Conservation (phyloP, 2,329 filamentous ascomycete species). For the Lanzia echinophila region DNA sequence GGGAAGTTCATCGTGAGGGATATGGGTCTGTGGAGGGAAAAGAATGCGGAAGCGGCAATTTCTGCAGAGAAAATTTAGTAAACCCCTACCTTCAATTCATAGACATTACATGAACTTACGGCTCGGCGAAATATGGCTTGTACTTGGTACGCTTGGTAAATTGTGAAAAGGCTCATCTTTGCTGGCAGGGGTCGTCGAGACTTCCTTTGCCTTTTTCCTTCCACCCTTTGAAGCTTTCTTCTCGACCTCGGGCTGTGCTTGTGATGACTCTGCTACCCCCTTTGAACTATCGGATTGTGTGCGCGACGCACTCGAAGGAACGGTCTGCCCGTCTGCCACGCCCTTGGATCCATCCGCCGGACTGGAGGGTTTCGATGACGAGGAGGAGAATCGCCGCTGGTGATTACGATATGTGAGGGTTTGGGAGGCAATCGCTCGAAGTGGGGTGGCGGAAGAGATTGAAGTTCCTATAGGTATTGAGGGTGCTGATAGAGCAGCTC, state of each 20-base stretch:
- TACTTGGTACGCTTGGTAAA: constrained; percentile 68
- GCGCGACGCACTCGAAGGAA: background rate
- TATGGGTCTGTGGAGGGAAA: constrained; percentile 91
- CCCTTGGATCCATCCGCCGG: constrained; percentile 31
- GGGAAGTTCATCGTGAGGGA: constrained; percentile 80
- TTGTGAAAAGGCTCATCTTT: constrained; percentile 44
- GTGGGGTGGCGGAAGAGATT: constrained; percentile 20
- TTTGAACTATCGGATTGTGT: background rate
- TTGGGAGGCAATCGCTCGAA: constrained; percentile 22
- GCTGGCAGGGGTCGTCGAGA: constrained; percentile 31
- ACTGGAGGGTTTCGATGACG: constrained; percentile 34
- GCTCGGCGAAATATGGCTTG: constrained; percentile 62
- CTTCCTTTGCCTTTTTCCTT: constrained; percentile 52
- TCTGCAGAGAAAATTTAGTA: constrained; percentile 46
- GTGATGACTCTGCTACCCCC: constrained; percentile 13
- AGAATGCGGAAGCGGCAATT: constrained; percentile 83
- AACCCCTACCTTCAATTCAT: background rate
- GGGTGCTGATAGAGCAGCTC: constrained; percentile 24
- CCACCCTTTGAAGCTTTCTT: constrained; percentile 38
- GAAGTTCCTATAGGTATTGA: constrained; percentile 23
- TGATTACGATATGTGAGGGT: constrained; percentile 25
- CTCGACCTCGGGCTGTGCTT: constrained; percentile 18
- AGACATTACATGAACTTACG: constrained; percentile 37
- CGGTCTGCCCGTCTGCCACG: constrained; percentile 18
- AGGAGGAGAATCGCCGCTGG: constrained; percentile 32